phyloP scores from a whole-genome alignment of 352 stramenopile genomes.

The Phytophthora cryptogea region DNA sequence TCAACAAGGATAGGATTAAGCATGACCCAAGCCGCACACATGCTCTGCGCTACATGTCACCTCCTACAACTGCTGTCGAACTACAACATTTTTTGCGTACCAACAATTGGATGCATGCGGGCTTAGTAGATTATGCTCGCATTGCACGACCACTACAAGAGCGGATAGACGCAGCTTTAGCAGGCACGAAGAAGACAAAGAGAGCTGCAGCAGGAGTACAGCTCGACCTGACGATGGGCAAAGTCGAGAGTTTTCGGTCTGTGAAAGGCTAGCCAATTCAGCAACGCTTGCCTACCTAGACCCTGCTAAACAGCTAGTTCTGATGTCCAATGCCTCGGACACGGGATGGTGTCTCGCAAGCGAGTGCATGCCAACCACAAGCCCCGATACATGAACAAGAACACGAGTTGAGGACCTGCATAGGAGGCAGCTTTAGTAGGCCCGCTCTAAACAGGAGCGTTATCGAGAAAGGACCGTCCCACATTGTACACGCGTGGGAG shows the following conservation, averaged over 20 bases:
- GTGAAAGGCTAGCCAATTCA: background rate
- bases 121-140: constrained; percentile 20
- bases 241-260: background rate
- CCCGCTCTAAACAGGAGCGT: constrained; percentile 11
- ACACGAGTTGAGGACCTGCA: constrained; percentile 4
- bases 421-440: background rate
- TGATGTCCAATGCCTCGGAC: constrained; percentile 2
- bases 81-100: constrained; percentile 34
- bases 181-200: constrained; percentile 7
- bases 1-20: constrained; percentile 16
- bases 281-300: constrained; percentile 2
- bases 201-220: constrained; percentile 9
- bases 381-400: background rate
- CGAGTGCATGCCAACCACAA: background rate
- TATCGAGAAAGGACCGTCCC: background rate
- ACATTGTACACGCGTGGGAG: constrained; percentile 1
- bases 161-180: constrained; percentile 1
- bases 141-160: constrained; percentile 19
- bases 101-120: constrained; percentile 22
- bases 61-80: constrained; percentile 10
- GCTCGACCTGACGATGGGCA: background rate
- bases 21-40: constrained; percentile 17
- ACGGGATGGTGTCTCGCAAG: constrained; percentile 3
- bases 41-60: constrained; percentile 4
- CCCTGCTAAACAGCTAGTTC: background rate